Percentiles rank a stretch among this genome's conserved stretches.
These are phyloP conservation scores for Phialophora tarda DNA, from an alignment of 2,329 filamentous ascomycete species.

Conservation along the genomic window DNA sequence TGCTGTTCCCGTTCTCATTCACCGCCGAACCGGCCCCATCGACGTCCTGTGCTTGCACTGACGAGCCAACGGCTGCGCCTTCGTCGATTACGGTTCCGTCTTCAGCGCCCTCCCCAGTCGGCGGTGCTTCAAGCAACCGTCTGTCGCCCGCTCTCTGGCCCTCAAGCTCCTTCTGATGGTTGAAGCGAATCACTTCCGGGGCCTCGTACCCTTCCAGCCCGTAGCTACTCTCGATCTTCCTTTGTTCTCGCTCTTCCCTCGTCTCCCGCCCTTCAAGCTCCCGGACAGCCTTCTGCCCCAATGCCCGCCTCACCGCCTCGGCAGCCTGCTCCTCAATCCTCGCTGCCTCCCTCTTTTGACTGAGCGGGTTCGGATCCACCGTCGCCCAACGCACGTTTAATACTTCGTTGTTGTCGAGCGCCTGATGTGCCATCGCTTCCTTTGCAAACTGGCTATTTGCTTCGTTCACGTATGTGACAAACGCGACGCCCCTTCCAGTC, in stretches of 20 bases:
- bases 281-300: slow-evolving; percentile 88
- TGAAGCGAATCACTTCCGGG: slow-evolving; percentile 92
- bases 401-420: slow-evolving; percentile 87
- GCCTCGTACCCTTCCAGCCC: slow-evolving; percentile 91
- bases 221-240: slow-evolving; percentile 80
- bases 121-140: slow-evolving; percentile 51
- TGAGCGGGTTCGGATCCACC: slow-evolving; percentile 91
- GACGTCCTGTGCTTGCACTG: slow-evolving; percentile 18
- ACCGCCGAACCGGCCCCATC: slow-evolving; percentile 37
- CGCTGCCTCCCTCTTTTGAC: slow-evolving; percentile 86
- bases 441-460: slow-evolving; percentile 89
- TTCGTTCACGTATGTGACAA: slow-evolving; percentile 92
- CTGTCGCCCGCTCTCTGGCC: slow-evolving; percentile 60
- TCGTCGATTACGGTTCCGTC: slow-evolving; percentile 43
- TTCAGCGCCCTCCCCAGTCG: slow-evolving; percentile 32
- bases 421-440: slow-evolving; percentile 95
- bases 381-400: slow-evolving; percentile 98
- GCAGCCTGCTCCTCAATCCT: slow-evolving; percentile 95
- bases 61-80: slow-evolving; percentile 24
- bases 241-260: slow-evolving; percentile 83
- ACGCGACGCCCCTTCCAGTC: slow-evolving; percentile 86
- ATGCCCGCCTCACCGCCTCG: slow-evolving; percentile 83
- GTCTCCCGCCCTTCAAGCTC: slow-evolving; percentile 92
- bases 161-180: slow-evolving; percentile 72
- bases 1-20: slow-evolving; percentile 58